Evolutionary conservation across 352 stramenopile genomes (phyloP).

Genomic region (Phytophthora ohioensis): DNA sequence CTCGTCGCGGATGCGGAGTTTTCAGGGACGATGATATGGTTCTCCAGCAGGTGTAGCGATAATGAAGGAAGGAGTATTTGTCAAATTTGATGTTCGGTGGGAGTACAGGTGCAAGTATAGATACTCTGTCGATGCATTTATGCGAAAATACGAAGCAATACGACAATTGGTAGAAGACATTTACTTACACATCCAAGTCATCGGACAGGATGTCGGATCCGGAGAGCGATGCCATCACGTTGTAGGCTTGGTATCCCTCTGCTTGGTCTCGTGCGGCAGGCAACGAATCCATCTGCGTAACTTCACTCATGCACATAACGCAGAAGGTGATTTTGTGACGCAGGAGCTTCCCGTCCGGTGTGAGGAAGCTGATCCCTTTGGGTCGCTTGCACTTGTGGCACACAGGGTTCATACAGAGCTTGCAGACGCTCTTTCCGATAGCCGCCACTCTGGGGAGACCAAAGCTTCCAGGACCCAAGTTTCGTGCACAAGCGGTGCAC

Average conservation of each 20-base stretch:
- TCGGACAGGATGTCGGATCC: conserved; percentile 43
- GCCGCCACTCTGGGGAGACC: conserved; percentile 25
- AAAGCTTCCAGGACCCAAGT: conserved; percentile 23
- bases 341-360: conserved; percentile 36
- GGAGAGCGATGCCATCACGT: conserved; percentile 44
- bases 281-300: conserved; percentile 42
- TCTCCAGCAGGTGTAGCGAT: no score
- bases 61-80: no score
- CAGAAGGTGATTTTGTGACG: conserved; percentile 51
- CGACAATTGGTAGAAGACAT: no score
- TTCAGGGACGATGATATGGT: no score
- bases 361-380: conserved; percentile 46
- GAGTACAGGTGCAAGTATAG: no score
- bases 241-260: conserved; percentile 44
- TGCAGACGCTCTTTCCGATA: conserved; percentile 40
- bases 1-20: no score
- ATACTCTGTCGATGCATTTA: no score
- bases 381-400: conserved; percentile 42
- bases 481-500: conserved; percentile 38
- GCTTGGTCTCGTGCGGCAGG: conserved; percentile 38
- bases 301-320: conserved; percentile 45
- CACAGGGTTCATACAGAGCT: conserved; percentile 40
- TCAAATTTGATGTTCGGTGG: no score
- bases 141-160: no score
- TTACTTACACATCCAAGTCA: conserved; percentile 21